phyloP scores from a whole-genome alignment of 2,329 filamentous ascomycete species.

The Knoxdaviesia capensis region DNA sequence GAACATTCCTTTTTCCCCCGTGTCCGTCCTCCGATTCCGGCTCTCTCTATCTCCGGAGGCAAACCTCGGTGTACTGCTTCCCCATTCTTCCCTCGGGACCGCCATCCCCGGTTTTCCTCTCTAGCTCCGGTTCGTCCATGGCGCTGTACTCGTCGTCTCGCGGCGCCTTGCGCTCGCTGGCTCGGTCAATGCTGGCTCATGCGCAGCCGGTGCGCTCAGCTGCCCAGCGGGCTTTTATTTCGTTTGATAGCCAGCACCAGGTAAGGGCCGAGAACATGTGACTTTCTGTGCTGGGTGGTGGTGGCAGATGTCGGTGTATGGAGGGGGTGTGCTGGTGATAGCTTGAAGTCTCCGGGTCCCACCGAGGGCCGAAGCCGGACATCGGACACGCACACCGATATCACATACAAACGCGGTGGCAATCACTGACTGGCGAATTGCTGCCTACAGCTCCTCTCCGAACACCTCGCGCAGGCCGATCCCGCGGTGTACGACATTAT shows the following conservation, averaged over 20 bases:
- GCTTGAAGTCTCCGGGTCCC: too few species aligned
- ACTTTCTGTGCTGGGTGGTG: constrained; percentile 6
- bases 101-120: constrained; percentile 4
- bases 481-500: constrained; percentile 76
- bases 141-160: background rate
- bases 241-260: constrained; percentile 37
- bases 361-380: too few species aligned
- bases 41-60: background rate
- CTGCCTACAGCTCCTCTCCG: constrained; percentile 47
- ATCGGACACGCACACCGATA: too few species aligned
- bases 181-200: constrained; percentile 1
- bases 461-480: constrained; percentile 66
- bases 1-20: too few species aligned
- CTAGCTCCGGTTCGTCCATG: background rate
- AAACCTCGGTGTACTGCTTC: background rate
- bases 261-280: constrained; percentile 13
- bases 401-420: too few species aligned
- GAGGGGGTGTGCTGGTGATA: too few species aligned
- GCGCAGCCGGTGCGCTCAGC: background rate
- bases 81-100: background rate
- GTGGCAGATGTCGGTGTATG: constrained; percentile 1
- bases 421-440: constrained; percentile 1
- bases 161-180: constrained; percentile 7
- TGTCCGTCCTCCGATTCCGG: background rate
- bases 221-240: constrained; percentile 14